Base-by-base conservation (phyloP, 2,329 filamentous ascomycete genomes). In the Drechslerella stenobrocha region DNA sequence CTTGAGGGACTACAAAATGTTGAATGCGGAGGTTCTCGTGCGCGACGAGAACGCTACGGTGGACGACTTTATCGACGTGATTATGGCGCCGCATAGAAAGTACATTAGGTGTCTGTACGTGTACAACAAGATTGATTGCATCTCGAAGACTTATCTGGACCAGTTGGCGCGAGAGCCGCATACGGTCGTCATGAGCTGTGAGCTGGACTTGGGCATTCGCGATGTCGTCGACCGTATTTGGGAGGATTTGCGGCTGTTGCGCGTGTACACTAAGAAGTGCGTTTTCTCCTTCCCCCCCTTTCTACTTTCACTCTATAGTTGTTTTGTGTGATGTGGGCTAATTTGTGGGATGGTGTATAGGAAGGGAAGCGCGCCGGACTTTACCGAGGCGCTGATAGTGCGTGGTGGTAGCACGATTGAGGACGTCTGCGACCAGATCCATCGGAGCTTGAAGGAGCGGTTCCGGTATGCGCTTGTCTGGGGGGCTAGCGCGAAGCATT, bases 391-490 rank as follows among this genome's bases (percentile, higher is more conserved):
- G 0, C 78, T 98, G 74, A 98, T 98, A 75, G 93, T 98, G 71
- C 83, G 95, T 63, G 85, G 81, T 75, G 88, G 91, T 73, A 90
- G 89, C 75, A 89, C 86, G 9, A 90, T 98, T 74, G 93, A 97
- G 78, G 92, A 98, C 77, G 93, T 98, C 7, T 98, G 93, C 77
- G 93, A 98, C 77, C 85, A 89, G 73, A 88, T 98, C 72, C 93
- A 98, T 79, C 82, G 93, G 70, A 93, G 85, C 23, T 80, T 98
- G 71, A 98, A 97, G 83, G 95, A 98, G 70, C 96, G 90, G 2
- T 98, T 97, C 82, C 98, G 97, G 81, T 96, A 97, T 79, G 95
- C 93, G 2, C 79, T 97, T 71, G 93, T 98, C 0, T 98, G 95
- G 95, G 93, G 93, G 2, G 91, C 91, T 15, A 97, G 92, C 77